Evolutionary conservation across 148 eudicot species (phyloP).

Genomic region (Fagopyrum homotropicum): DNA sequence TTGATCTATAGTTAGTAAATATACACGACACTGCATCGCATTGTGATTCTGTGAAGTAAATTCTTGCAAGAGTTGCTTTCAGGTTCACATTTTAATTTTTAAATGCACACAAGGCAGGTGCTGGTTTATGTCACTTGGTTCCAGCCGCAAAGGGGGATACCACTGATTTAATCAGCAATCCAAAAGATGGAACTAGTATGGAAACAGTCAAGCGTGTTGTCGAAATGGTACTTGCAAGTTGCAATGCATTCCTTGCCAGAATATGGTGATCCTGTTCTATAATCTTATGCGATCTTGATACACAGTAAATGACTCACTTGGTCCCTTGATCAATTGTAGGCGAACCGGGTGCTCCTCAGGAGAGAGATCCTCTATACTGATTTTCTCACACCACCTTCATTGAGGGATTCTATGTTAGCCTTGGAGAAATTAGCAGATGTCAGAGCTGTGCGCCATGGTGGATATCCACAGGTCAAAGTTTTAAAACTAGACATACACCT

Average conservation of each 20-base stretch:
- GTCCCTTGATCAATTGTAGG: slow-evolving; percentile 30
- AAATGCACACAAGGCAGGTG: slow-evolving; percentile 22
- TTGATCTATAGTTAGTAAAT: neutral
- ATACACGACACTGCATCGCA: neutral
- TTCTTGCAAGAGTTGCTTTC: neutral
- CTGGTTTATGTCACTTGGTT: slow-evolving; percentile 38
- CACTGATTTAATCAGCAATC: slow-evolving; percentile 38
- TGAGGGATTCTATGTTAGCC: slow-evolving; percentile 57
- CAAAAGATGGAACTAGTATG: slow-evolving; percentile 35
- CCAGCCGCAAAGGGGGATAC: slow-evolving; percentile 54
- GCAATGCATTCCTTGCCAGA: neutral
- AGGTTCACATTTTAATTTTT: slow-evolving; percentile 7
- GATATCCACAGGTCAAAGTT: slow-evolving; percentile 70
- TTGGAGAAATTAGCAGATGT: slow-evolving; percentile 61
- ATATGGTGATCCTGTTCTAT: neutral
- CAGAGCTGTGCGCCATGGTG: slow-evolving; percentile 62
- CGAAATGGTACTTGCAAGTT: slow-evolving; percentile 56
- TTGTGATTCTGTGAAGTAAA: too few species aligned
- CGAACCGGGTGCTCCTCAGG: slow-evolving; percentile 61
- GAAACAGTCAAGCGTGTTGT: slow-evolving; percentile 74
- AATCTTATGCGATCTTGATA: neutral
- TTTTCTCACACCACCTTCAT: slow-evolving; percentile 76
- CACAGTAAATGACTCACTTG: neutral
- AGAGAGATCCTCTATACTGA: slow-evolving; percentile 76
- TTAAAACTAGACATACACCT: slow-evolving; percentile 5